Evolutionary conservation across 306 rosid genomes (phyloP).

Genomic region (Hippophae tibetana): DNA sequence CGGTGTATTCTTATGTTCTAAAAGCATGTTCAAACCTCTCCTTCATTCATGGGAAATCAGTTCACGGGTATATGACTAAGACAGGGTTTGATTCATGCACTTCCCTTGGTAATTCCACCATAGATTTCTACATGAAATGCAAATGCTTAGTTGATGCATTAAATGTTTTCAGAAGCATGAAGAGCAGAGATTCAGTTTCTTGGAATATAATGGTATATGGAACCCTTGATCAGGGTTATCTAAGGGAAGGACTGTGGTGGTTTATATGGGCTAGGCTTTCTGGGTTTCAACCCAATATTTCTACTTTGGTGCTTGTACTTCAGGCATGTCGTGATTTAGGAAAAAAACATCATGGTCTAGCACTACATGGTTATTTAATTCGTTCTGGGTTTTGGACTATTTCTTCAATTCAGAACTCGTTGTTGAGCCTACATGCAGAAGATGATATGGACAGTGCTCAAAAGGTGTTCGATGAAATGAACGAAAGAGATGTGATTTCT

Average conservation of each 20-base stretch:
- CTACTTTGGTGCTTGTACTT: constrained; percentile 37
- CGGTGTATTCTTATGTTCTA: constrained; percentile 22
- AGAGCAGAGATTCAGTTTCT: constrained; percentile 28
- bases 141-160: constrained; percentile 25
- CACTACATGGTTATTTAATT: constrained; percentile 26
- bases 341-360: constrained; percentile 12
- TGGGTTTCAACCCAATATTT: constrained; percentile 32
- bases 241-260: constrained; percentile 27
- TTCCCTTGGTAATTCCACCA: constrained; percentile 28
- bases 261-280: constrained; percentile 22
- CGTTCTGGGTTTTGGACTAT: constrained; percentile 17
- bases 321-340: constrained; percentile 29
- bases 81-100: constrained; percentile 30
- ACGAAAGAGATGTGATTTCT: constrained; percentile 31
- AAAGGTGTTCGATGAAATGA: constrained; percentile 39
- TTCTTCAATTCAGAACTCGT: constrained; percentile 28
- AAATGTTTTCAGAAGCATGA: constrained; percentile 20
- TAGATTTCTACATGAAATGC: constrained; percentile 35
- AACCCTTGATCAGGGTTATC: constrained; percentile 22
- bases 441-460: constrained; percentile 18
- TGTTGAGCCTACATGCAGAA: constrained; percentile 25
- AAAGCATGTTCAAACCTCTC: constrained; percentile 35
- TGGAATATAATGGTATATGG: constrained; percentile 40
- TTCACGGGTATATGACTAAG: constrained; percentile 33
- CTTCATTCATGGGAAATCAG: constrained; percentile 14